Conservation (phyloP, 805 yeast species). For the Pichia deserticola region DNA sequence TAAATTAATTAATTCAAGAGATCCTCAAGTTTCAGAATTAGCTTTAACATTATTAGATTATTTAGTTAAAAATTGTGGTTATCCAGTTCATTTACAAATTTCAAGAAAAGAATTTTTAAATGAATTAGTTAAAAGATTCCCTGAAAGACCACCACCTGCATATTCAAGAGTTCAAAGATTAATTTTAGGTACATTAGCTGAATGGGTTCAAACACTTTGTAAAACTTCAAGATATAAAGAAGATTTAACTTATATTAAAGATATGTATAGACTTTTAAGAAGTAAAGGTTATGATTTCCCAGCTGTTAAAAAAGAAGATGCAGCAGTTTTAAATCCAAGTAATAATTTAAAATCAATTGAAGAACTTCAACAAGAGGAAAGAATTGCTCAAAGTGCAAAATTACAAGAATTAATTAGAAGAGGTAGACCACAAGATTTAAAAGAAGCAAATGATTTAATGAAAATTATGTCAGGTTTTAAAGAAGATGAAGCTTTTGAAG, state of each 20-base stretch:
- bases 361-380: constrained; percentile 88
- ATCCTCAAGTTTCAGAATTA: constrained; percentile 80
- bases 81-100: constrained; percentile 91
- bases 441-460: constrained; percentile 95
- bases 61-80: constrained; percentile 94
- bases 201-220: constrained; percentile 95
- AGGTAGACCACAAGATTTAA: constrained; percentile 91
- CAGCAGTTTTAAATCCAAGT: constrained; percentile 86
- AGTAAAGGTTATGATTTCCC: constrained; percentile 94
- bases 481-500: constrained; percentile 63
- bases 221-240: constrained; percentile 83
- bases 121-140: constrained; percentile 86
- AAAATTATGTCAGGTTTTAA: constrained; percentile 97
- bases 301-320: constrained; percentile 80
- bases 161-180: constrained; percentile 78
- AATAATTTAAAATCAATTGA: constrained; percentile 82
- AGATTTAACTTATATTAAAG: constrained; percentile 85
- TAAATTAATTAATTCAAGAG: constrained; percentile 71
- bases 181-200: constrained; percentile 85
- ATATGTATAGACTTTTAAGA: constrained; percentile 86
- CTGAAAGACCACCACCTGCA: constrained; percentile 86
- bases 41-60: constrained; percentile 67
- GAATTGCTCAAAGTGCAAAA: constrained; percentile 88
- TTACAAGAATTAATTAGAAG: constrained; percentile 91
- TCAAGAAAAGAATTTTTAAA: constrained; percentile 92